These are phyloP conservation scores for Wickerhamiella brachini DNA, from an alignment of 805 yeast species.

Conservation along the genomic window DNA sequence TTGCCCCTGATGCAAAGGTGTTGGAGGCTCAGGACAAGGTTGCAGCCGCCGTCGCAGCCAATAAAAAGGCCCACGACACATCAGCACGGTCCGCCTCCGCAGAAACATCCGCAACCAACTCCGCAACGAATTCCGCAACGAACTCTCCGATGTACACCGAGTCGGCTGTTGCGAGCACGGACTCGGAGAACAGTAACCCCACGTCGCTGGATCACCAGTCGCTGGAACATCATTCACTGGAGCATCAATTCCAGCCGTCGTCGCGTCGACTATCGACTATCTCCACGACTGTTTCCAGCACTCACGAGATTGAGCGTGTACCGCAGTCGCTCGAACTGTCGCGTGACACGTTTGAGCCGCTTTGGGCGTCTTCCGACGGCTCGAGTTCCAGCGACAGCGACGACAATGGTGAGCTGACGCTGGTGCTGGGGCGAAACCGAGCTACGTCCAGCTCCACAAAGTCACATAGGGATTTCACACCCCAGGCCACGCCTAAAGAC, in stretches of 20 bases:
- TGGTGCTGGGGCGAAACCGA: constrained; percentile 14
- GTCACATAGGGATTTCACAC: neutral
- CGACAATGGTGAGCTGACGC: constrained; percentile 16
- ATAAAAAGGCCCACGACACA: too few relatives aligned
- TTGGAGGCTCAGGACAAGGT: too few relatives aligned
- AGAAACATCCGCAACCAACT: too few relatives aligned
- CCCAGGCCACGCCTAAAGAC: neutral
- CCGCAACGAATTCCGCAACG: neutral
- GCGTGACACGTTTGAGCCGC: neutral
- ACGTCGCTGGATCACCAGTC: neutral
- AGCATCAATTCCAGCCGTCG: neutral
- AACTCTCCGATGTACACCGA: neutral
- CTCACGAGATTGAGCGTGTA: neutral
- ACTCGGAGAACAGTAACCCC: neutral
- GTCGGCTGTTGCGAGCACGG: neutral
- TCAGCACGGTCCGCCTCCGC: too few relatives aligned
- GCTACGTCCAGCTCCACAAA: neutral
- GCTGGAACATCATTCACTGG: neutral
- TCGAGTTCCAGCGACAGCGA: constrained; percentile 9
- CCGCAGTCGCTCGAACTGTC: neutral
- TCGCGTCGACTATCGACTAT: neutral
- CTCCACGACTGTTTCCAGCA: neutral
- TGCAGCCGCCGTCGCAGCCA: too few relatives aligned
- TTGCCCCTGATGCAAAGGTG: too few relatives aligned
- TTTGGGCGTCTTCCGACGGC: neutral